A percentile compares a stretch with the other conserved stretches of the same genome.
Evolutionary conservation across 1,284 basidiomycete genomes (phyloP).

Genomic region (Naganishia sp.): DNA sequence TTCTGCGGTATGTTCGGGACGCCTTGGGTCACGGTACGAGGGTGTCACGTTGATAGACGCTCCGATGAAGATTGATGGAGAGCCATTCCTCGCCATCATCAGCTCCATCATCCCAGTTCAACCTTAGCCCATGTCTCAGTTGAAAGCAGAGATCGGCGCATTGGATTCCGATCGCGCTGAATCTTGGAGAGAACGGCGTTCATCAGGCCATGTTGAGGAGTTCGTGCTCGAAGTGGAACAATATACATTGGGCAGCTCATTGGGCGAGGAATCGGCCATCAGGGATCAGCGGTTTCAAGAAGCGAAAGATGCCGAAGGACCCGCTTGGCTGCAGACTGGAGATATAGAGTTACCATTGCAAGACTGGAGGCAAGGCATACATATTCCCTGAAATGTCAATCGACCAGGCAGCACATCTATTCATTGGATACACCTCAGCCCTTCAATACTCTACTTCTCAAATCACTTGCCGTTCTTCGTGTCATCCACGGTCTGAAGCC

Average conservation of each 20-base stretch:
- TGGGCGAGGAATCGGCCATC: background rate
- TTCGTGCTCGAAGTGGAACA: too few species aligned
- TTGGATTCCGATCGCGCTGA: slow-evolving; percentile 17
- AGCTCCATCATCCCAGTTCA: too few species aligned
- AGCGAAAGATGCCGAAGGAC: slow-evolving; percentile 4
- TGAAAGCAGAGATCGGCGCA: slow-evolving; percentile 10
- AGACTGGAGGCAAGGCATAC: too few species aligned
- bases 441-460: too few species aligned
- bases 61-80: background rate
- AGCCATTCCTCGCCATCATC: background rate
- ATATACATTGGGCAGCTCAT: too few species aligned
- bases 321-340: background rate
- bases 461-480: too few species aligned
- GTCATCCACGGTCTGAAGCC: too few species aligned
- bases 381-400: too few species aligned
- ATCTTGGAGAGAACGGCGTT: background rate
- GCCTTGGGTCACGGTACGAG: background rate
- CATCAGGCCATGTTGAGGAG: background rate
- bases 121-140: background rate
- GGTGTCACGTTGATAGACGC: too few species aligned
- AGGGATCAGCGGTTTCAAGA: background rate
- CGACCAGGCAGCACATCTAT: too few species aligned
- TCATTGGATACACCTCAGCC: too few species aligned
- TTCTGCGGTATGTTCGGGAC: background rate
- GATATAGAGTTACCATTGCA: too few species aligned